These are phyloP conservation scores for Geoglossum cookeanum DNA, from an alignment of 2,329 filamentous ascomycete genomes.

Conservation along the genomic window DNA sequence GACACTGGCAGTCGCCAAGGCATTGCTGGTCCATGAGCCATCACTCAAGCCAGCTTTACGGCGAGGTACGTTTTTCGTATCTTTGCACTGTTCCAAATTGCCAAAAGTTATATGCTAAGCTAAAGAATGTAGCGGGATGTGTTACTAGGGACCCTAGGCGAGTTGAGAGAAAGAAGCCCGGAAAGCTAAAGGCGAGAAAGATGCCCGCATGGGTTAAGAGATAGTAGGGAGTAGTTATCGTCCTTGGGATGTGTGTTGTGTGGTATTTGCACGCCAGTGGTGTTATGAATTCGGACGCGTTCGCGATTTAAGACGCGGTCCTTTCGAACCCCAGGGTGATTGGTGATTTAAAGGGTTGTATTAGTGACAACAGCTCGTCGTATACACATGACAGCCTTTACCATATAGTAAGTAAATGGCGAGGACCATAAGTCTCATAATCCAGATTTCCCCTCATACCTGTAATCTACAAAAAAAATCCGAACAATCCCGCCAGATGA, in stretches of 20 bases:
- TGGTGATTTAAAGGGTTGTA: not conserved
- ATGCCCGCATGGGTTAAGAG: conserved; percentile 95
- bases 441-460: too few relatives aligned
- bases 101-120: not conserved
- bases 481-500: too few relatives aligned
- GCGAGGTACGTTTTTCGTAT: conserved; percentile 47
- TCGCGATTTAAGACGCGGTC: not conserved
- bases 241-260: not conserved
- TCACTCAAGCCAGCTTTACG: conserved; percentile 71
- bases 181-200: conserved; percentile 92
- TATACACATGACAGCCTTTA: too few relatives aligned
- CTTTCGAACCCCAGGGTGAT: not conserved
- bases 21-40: conserved; percentile 78
- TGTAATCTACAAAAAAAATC: too few relatives aligned
- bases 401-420: too few relatives aligned
- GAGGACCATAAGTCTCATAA: too few relatives aligned
- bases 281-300: not conserved
- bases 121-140: conserved; percentile 54
- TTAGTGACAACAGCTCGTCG: not conserved
- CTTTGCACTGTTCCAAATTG: not conserved
- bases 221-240: conserved; percentile 15
- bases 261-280: not conserved
- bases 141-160: conserved; percentile 77
- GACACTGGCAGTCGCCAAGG: conserved; percentile 75
- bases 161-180: conserved; percentile 97